Percentiles rank a stretch among this genome's conserved stretches.
phyloP scores from a whole-genome alignment of 2,329 filamentous ascomycete genomes.

The Sclerotinia borealis region DNA sequence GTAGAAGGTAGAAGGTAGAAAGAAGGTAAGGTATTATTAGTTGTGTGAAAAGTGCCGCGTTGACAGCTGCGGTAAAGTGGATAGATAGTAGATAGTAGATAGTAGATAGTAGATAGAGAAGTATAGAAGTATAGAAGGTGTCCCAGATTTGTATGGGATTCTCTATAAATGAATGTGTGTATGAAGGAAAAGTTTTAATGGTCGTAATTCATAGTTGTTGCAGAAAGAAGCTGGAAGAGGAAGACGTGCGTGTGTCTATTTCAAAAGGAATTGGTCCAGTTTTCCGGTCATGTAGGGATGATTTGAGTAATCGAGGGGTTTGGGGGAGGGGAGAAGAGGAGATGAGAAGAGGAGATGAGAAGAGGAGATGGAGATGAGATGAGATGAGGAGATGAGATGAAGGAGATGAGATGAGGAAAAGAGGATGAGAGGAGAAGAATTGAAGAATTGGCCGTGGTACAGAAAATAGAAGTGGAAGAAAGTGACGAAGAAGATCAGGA shows the following conservation, averaged over 20 bases:
- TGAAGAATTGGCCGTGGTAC: too few relatives aligned
- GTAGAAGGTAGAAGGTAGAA: background rate
- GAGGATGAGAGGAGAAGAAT: too few relatives aligned
- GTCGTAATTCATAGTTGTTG: background rate
- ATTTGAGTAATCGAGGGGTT: background rate
- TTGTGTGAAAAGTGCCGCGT: background rate
- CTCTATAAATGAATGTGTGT: background rate
- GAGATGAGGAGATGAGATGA: background rate
- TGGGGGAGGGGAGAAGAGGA: background rate
- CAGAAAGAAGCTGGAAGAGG: background rate
- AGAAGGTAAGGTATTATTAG: too few relatives aligned
- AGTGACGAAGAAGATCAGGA: too few relatives aligned
- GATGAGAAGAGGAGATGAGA: background rate
- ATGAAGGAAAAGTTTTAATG: background rate
- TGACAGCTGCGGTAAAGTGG: background rate
- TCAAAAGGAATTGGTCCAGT: background rate
- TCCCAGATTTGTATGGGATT: background rate
- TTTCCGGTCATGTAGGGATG: background rate
- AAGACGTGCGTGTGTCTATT: background rate
- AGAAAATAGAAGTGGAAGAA: too few relatives aligned
- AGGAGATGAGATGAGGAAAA: too few relatives aligned
- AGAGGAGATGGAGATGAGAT: background rate
- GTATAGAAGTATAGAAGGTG: background rate
- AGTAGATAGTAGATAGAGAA: too few relatives aligned
- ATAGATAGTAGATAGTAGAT: too few relatives aligned